Evolutionary conservation across 2,329 filamentous ascomycete genomes (phyloP), one percentile per base, ranked within the genome.

Genomic region (Fusarium austroafricanum): DNA sequence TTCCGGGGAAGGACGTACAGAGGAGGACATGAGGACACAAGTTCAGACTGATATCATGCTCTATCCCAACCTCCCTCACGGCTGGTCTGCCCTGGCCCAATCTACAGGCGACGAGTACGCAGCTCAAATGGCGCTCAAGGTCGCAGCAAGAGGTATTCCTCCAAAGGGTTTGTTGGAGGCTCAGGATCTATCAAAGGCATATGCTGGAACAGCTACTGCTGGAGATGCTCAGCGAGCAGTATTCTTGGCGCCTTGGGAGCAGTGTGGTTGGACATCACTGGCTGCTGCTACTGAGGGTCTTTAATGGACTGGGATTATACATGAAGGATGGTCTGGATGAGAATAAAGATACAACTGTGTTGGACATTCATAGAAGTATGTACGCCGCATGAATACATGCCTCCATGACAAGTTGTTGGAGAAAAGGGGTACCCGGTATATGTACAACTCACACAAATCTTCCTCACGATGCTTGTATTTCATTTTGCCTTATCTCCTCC

Each of bases 241-340:
- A 44, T 86, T 96, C 78, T 78, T 96, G 70, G 92, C 94, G 37
- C 96, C 96, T 8, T 98, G 95, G 94, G 83, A 81, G 58, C 77
- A 69, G 42, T 81, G 81, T 21, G 90, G 89, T 1, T 96, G 93
- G 93, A 80, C 82, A 57, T 84, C 83, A 4, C 74, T 92, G 71
- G 79, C 73, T 23, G 55, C 57, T 43, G 73, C 73, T 11, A 75
- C 77, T 12, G 72, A 71, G 43, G 69, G 68, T 3, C 55, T 75
- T 17, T 70, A 57, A 52, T 8, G 12, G 17, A 17, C 15, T 38
- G 17, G 9, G 23, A 18, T 28, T 18, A 2, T 21, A 15, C 6
- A 20, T 17, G 28, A 55, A 55, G 31, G 38, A 37, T 28, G n/a
- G 11, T 40, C 21, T 65, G 35, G 28, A 58, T 26, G 37, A 40